phyloP scores from a whole-genome alignment of 129 eudicot species.

The Flaveria bidentis region DNA sequence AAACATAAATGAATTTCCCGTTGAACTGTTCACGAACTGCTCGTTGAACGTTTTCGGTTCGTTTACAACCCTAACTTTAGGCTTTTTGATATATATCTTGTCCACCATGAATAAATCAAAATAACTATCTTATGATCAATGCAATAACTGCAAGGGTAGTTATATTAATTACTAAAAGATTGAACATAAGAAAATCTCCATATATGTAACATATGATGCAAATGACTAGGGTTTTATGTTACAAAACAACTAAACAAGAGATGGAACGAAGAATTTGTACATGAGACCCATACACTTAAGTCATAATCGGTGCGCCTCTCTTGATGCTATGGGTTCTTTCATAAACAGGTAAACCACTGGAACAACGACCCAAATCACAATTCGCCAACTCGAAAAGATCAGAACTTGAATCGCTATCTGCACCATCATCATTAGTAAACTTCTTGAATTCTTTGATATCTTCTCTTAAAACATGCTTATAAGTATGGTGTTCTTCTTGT shows the following conservation, averaged over 20 bases:
- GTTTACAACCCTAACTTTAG: too few relatives aligned
- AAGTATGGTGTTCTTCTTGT: constrained; percentile 9
- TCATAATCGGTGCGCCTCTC: constrained; percentile 57
- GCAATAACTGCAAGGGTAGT: not conserved
- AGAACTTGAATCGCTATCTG: constrained; percentile 93
- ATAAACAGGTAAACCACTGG: constrained; percentile 82
- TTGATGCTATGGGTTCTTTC: constrained; percentile 75
- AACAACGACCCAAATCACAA: constrained; percentile 63
- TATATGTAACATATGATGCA: not conserved
- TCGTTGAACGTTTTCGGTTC: too few relatives aligned
- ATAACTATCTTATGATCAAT: not conserved
- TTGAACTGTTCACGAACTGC: too few relatives aligned
- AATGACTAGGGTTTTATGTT: not conserved
- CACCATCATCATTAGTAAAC: constrained; percentile 53
- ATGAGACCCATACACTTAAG: constrained; percentile 19
- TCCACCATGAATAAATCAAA: too few relatives aligned
- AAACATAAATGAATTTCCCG: too few relatives aligned
- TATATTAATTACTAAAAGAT: not conserved
- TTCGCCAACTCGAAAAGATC: constrained; percentile 86
- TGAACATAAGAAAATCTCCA: not conserved
- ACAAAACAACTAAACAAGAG: not conserved
- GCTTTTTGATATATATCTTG: too few relatives aligned
- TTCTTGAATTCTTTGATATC: constrained; percentile 41
- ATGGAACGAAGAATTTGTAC: not conserved
- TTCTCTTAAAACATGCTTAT: constrained; percentile 30